A percentile compares a stretch with the other conserved stretches of the same genome.
These are phyloP conservation scores for Amphirosellinia nigrospora DNA, from an alignment of 495 filamentous ascomycete species.

Conservation along the genomic window DNA sequence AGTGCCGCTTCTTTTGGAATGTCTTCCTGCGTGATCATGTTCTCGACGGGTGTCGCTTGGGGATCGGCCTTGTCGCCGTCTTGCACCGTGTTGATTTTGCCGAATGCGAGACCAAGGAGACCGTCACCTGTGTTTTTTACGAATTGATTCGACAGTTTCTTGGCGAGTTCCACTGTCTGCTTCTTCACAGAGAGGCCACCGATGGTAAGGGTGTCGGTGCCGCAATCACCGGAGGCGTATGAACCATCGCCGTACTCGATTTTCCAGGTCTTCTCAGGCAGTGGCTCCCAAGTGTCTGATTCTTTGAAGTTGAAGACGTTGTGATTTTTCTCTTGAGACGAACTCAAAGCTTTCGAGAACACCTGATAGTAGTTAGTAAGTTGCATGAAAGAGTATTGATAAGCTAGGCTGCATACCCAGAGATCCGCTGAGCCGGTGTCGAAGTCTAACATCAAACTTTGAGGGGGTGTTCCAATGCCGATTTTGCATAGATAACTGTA, in stretches of 20 bases:
- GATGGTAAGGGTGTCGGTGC: slow-evolving; percentile 69
- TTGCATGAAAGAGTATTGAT: neutral
- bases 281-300: slow-evolving; percentile 66
- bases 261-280: slow-evolving; percentile 62
- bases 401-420: slow-evolving; percentile 62
- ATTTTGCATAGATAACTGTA: slow-evolving; percentile 64
- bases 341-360: slow-evolving; percentile 65
- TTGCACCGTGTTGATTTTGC: slow-evolving; percentile 72
- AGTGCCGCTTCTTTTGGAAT: slow-evolving; percentile 68
- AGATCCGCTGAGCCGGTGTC: slow-evolving; percentile 81
- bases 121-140: slow-evolving; percentile 67
- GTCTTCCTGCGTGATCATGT: slow-evolving; percentile 73
- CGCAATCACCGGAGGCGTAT: slow-evolving; percentile 71
- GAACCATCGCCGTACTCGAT: slow-evolving; percentile 79
- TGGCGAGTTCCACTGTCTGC: slow-evolving; percentile 74
- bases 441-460: slow-evolving; percentile 72
- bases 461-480: slow-evolving; percentile 69
- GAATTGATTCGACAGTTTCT: slow-evolving; percentile 68
- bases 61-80: slow-evolving; percentile 50
- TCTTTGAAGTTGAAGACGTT: slow-evolving; percentile 63
- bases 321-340: slow-evolving; percentile 46
- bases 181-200: slow-evolving; percentile 71
- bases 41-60: slow-evolving; percentile 74
- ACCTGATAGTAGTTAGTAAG: slow-evolving; percentile 52
- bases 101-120: slow-evolving; percentile 74